Conservation (phyloP, 1,284 basidiomycete genomes). For the Fomitiporia mediterranea region DNA sequence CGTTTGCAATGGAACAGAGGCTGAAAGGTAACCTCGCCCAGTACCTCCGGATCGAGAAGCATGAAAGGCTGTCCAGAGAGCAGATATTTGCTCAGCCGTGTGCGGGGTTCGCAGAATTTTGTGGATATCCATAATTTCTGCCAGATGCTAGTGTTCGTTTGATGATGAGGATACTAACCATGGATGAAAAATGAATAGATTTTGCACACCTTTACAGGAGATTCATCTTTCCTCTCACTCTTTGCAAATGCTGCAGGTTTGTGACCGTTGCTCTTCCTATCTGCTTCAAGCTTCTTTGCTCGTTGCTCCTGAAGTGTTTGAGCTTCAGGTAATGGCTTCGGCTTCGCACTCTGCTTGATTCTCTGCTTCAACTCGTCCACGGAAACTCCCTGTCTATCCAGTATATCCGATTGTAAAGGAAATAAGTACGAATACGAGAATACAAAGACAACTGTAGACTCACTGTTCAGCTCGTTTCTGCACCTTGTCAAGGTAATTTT, state of each 20-base stretch:
- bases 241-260: constrained; percentile 19
- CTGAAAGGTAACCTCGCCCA: constrained; percentile 79
- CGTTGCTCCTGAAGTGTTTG: constrained; percentile 24
- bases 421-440: constrained; percentile 3
- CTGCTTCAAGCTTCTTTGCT: constrained; percentile 24
- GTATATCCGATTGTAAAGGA: too few species aligned
- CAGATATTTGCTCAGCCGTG: constrained; percentile 65
- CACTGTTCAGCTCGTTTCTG: constrained; percentile 42
- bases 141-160: constrained; percentile 60
- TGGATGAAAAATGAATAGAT: constrained; percentile 4
- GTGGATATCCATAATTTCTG: constrained; percentile 73
- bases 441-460: constrained; percentile 25
- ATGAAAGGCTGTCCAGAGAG: constrained; percentile 90
- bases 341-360: constrained; percentile 28
- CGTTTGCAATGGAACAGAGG: constrained; percentile 66
- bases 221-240: constrained; percentile 53
- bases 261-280: constrained; percentile 17
- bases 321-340: constrained; percentile 25
- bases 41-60: constrained; percentile 70
- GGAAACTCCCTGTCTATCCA: constrained; percentile 39
- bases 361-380: constrained; percentile 37
- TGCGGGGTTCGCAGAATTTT: constrained; percentile 68
- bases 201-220: constrained; percentile 56
- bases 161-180: constrained; percentile 7
- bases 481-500: constrained; percentile 46